These are phyloP conservation scores for Houttuynia cordata DNA, from an alignment of 164 flowering plant species.

Conservation along the genomic window DNA sequence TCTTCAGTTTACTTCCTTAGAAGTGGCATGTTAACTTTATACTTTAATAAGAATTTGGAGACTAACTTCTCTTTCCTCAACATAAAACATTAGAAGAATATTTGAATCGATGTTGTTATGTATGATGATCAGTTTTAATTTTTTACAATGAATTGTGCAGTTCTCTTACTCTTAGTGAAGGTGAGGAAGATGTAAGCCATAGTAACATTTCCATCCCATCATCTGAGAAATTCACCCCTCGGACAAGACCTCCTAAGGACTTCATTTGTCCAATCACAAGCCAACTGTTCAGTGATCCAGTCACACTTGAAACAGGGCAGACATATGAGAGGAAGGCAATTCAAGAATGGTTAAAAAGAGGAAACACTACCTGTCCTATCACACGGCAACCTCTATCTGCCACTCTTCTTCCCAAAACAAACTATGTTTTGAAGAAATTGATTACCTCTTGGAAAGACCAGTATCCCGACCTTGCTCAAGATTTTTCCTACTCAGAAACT, in stretches of 20 bases:
- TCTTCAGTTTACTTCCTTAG: slow-evolving; percentile 12
- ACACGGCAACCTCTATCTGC: slow-evolving; percentile 60
- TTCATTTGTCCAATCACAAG: slow-evolving; percentile 73
- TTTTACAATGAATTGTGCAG: slow-evolving; percentile 20
- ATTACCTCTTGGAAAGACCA: slow-evolving; percentile 74
- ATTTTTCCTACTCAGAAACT: slow-evolving; percentile 39
- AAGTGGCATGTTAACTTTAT: neutral
- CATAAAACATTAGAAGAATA: too few species aligned
- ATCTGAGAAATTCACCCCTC: slow-evolving; percentile 36
- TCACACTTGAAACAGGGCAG: slow-evolving; percentile 84
- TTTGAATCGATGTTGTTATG: neutral
- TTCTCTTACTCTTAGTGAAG: slow-evolving; percentile 17
- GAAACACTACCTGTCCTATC: slow-evolving; percentile 69
- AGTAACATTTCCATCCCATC: slow-evolving; percentile 29
- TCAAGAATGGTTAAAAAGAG: slow-evolving; percentile 70
- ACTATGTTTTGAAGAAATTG: slow-evolving; percentile 62
- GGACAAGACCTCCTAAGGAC: slow-evolving; percentile 58
- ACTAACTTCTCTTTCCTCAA: neutral
- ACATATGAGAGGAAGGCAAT: slow-evolving; percentile 78
- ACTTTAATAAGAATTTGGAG: neutral
- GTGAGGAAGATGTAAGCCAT: slow-evolving; percentile 38
- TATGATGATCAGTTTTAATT: neutral
- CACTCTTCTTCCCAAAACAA: slow-evolving; percentile 46
- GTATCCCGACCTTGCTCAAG: slow-evolving; percentile 58
- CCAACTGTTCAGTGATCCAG: slow-evolving; percentile 60